These are phyloP conservation scores for Oldenlandia corymbosa DNA, from an alignment of 257 asterid genomes.

Conservation along the genomic window DNA sequence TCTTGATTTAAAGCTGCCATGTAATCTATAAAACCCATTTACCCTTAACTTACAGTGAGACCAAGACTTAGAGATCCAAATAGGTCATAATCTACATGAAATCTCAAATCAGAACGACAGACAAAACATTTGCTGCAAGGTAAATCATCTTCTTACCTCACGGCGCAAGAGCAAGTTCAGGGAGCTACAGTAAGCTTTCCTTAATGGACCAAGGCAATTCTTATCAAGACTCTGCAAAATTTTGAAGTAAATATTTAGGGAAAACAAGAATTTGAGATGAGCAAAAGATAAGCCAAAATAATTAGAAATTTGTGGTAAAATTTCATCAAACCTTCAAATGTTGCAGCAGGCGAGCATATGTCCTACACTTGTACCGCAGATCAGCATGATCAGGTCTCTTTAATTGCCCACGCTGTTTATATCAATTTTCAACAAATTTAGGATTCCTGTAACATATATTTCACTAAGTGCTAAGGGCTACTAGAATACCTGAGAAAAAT, in stretches of 20 bases:
- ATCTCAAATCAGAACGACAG: constrained; percentile 7
- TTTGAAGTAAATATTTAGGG: constrained; percentile 3
- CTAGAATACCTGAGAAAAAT: constrained; percentile 82
- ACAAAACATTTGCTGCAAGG: constrained; percentile 18
- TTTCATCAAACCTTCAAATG: constrained; percentile 70
- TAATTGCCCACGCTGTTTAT: constrained; percentile 82
- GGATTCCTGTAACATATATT: not conserved
- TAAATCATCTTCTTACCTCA: constrained; percentile 57
- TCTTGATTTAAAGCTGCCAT: not conserved
- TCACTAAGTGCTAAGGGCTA: not conserved
- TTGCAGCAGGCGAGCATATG: constrained; percentile 97
- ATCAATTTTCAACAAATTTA: constrained; percentile 22
- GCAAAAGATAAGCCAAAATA: constrained; percentile 19
- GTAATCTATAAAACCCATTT: not conserved
- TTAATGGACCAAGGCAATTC: constrained; percentile 67
- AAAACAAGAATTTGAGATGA: constrained; percentile 15
- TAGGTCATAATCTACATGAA: not conserved
- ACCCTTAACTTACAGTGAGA: no score
- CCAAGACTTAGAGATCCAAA: not conserved
- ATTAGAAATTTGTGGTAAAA: constrained; percentile 10
- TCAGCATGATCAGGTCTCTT: constrained; percentile 99
- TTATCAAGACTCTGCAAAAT: constrained; percentile 78
- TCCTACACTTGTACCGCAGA: constrained; percentile 88
- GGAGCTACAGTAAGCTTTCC: constrained; percentile 98
- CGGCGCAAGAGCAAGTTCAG: constrained; percentile 82